Base-by-base conservation (phyloP, 139 green algal species). In the Chlamydomonas sphaeroides region DNA sequence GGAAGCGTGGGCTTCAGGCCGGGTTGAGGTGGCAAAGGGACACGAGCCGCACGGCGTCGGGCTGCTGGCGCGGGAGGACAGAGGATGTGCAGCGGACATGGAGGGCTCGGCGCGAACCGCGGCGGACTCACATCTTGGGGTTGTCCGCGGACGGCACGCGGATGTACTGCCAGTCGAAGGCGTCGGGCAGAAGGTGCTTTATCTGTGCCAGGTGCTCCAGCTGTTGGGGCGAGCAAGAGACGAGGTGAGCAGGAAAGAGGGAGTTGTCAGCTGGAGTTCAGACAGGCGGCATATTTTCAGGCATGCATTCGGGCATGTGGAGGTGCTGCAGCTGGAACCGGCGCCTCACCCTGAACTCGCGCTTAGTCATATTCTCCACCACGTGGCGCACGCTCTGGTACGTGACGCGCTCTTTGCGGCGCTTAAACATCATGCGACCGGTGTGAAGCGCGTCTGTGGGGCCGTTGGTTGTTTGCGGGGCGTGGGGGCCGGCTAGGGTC, bases 91-190 rank as follows among this genome's bases (percentile, higher is more conserved):
- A n/a, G n/a, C n/a, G n/a, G n/a, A n/a, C n/a, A n/a, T n/a, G n/a
- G n/a, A n/a, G n/a, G n/a, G n/a, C n/a, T n/a, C n/a, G n/a, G n/a
- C n/a, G 38, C 21, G n/a, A 23, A 33, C 41, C 39, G 11, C 39
- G 6, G 36, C 20, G 6, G 5, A 72, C 82, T 71, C 39, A 87
- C 82, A 78, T 73, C 49, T 18, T 38, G 0, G 75, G 61, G 35
- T 84, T 62, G 2, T n/a, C 25, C 30, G 67, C 68, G 10, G 72
- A 77, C 5, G 84, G 79, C 21, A 48, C 51, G 5, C 82, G 75
- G 33, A 91, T 78, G 77, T 90, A 88, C 56, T 91, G 78, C 89
- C 89, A 93, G 5, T 81, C 84, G n/a, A 93, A 87, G 10, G 85
- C 80, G 5, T 86, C 67, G 17, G 89, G 89, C 56, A 68, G 84